Percentiles rank a stretch among this genome's conserved stretches.
Conservation (phyloP, 2,329 filamentous ascomycete species). For the Aureobasidium lini region DNA sequence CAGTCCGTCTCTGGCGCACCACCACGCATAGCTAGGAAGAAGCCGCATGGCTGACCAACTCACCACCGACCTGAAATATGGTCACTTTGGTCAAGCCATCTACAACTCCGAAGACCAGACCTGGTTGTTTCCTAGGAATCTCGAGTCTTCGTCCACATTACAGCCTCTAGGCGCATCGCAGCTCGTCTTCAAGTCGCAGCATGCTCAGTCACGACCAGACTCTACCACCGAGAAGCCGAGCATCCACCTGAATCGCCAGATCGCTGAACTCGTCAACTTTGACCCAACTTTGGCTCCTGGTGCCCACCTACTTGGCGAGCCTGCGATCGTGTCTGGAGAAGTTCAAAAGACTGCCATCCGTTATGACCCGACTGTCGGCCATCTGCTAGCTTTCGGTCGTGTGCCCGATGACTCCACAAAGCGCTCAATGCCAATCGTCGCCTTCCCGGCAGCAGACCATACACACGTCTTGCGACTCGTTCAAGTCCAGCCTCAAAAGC, state of each 20-base stretch:
- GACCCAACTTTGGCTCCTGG: neutral
- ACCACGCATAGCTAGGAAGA: conserved; percentile 19
- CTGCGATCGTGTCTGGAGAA: conserved; percentile 24
- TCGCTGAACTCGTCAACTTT: neutral
- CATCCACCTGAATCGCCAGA: neutral
- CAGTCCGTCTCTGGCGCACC: conserved; percentile 1
- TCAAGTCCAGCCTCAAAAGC: conserved; percentile 43
- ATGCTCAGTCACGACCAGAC: neutral
- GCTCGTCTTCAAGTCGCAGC: neutral
- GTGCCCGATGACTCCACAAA: conserved; percentile 34
- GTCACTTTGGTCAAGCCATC: conserved; percentile 44
- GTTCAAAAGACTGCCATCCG: conserved; percentile 24
- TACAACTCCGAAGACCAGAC: conserved; percentile 41
- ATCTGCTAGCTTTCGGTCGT: conserved; percentile 51
- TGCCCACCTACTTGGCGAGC: neutral
- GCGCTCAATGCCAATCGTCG: conserved; percentile 28
- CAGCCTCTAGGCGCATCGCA: conserved; percentile 20
- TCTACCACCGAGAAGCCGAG: conserved; percentile 16
- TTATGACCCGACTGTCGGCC: conserved; percentile 35
- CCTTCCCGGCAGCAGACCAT: conserved; percentile 42
- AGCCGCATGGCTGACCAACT: conserved; percentile 52
- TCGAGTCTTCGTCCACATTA: conserved; percentile 20
- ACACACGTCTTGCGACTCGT: conserved; percentile 53
- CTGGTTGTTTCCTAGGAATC: conserved; percentile 43
- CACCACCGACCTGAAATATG: conserved; percentile 43